Percentiles rank a stretch among this genome's conserved stretches.
These are phyloP conservation scores for Boletellus deceptivus DNA, from an alignment of 1,284 basidiomycete genomes.

Conservation along the genomic window DNA sequence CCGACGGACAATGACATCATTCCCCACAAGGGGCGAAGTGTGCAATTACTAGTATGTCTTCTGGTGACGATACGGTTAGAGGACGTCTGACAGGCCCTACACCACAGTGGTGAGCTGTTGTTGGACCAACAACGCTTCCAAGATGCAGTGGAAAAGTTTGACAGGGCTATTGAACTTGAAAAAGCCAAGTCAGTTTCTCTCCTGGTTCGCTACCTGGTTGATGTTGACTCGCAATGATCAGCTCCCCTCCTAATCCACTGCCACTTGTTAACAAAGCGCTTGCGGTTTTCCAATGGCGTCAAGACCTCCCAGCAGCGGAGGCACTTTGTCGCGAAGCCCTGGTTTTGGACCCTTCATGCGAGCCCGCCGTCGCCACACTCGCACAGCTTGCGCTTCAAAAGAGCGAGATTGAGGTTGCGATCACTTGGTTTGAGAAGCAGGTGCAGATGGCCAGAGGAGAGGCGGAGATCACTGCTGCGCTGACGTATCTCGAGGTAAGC, in stretches of 20 bases:
- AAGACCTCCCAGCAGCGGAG: constrained; percentile 84
- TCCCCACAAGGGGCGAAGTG: constrained; percentile 83
- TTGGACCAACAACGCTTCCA: constrained; percentile 90
- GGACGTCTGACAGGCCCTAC: constrained; percentile 5
- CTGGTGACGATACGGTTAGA: background rate
- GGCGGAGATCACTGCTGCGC: constrained; percentile 83
- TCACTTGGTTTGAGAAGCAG: constrained; percentile 85
- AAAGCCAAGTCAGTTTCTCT: constrained; percentile 56
- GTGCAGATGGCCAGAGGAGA: constrained; percentile 89
- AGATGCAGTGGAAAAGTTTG: constrained; percentile 95
- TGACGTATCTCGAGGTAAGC: constrained; percentile 82
- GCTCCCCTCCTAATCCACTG: constrained; percentile 77
- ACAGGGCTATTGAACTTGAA: constrained; percentile 90
- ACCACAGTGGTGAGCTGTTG: constrained; percentile 84
- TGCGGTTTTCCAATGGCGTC: constrained; percentile 94
- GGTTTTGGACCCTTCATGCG: constrained; percentile 87
- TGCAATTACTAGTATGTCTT: constrained; percentile 85
- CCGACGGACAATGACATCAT: constrained; percentile 75
- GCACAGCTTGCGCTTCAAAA: constrained; percentile 94
- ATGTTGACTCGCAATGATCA: constrained; percentile 24
- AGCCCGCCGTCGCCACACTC: constrained; percentile 93
- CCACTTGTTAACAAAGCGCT: constrained; percentile 98
- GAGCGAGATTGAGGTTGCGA: constrained; percentile 84
- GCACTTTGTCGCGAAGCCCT: constrained; percentile 87
- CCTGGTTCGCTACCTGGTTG: background rate